Percentiles rank a stretch among this genome's conserved stretches.
These are phyloP conservation scores for Fusarium sp. DNA, from an alignment of 2,329 filamentous ascomycete species.

Conservation along the genomic window DNA sequence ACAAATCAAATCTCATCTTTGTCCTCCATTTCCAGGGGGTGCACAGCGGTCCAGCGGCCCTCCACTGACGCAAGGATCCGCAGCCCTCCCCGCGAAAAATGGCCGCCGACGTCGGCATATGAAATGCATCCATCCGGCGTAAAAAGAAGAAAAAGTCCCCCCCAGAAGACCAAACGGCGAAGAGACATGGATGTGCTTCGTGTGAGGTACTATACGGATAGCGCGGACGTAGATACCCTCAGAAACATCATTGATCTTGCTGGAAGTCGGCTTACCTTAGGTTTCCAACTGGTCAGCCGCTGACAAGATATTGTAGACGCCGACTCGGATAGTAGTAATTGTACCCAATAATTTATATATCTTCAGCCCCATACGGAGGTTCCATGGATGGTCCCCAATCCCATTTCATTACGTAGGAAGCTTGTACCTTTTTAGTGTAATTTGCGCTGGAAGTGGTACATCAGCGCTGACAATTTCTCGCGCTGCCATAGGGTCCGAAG, in stretches of 20 bases:
- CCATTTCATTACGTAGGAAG: conserved; percentile 4
- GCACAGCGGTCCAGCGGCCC: conserved; percentile 19
- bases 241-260: background rate
- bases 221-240: conserved; percentile 12
- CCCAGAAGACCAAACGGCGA: background rate
- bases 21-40: conserved; percentile 1
- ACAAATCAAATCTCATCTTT: conserved; percentile 22
- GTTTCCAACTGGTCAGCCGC: conserved; percentile 11
- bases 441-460: conserved; percentile 21
- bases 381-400: conserved; percentile 1
- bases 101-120: conserved; percentile 43
- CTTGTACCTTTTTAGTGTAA: conserved; percentile 20
- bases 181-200: background rate
- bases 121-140: conserved; percentile 20
- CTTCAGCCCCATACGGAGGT: conserved; percentile 9
- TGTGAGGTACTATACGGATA: background rate
- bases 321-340: conserved; percentile 7
- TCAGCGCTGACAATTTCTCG: conserved; percentile 44
- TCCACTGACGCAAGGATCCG: conserved; percentile 31
- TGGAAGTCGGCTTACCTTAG: background rate
- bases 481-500: conserved; percentile 45
- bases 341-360: conserved; percentile 10
- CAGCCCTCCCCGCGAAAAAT: conserved; percentile 32
- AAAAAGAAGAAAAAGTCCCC: conserved; percentile 20
- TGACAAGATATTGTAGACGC: conserved; percentile 11